Conservation (phyloP, 352 stramenopile genomes). For the Globisporangium okanoganense region DNA sequence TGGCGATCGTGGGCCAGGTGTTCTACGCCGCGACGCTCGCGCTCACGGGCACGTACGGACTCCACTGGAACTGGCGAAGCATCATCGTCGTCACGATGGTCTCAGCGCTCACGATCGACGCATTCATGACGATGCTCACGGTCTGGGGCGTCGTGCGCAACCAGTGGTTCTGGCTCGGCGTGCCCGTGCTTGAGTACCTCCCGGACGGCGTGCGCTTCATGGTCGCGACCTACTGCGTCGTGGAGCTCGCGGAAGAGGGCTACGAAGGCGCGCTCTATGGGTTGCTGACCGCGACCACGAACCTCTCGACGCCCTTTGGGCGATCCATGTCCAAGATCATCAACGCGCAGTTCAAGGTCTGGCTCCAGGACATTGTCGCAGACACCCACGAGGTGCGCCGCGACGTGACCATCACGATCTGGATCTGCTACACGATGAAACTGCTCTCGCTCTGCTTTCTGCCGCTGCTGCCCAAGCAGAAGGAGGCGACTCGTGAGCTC, state of each 20-base stretch:
- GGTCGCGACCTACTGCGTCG: conserved; percentile 48
- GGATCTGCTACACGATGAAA: conserved; percentile 53
- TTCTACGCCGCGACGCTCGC: conserved; percentile 43
- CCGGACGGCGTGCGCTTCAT: conserved; percentile 52
- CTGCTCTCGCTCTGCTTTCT: conserved; percentile 46
- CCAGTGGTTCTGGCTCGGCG: conserved; percentile 62
- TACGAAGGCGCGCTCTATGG: conserved; percentile 54
- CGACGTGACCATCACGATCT: conserved; percentile 54
- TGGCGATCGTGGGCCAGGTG: conserved; percentile 45
- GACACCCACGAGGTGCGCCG: conserved; percentile 44
- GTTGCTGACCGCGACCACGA: conserved; percentile 43
- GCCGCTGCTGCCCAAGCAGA: conserved; percentile 42
- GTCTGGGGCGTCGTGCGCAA: conserved; percentile 48
- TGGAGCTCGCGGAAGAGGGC: conserved; percentile 52
- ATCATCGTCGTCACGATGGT: conserved; percentile 42
- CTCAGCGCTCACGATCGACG: conserved; percentile 35
- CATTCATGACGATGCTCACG: conserved; percentile 48
- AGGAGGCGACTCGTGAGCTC: conserved; percentile 30
- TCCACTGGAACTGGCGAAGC: conserved; percentile 55
- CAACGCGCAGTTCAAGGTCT: conserved; percentile 48
- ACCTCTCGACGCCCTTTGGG: conserved; percentile 45
- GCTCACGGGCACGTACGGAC: conserved; percentile 38
- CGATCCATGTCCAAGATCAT: conserved; percentile 49
- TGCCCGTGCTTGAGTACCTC: conserved; percentile 49
- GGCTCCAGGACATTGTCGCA: conserved; percentile 40